Base-by-base conservation (phyloP, 306 rosid genomes). In the Rosa lucieae region DNA sequence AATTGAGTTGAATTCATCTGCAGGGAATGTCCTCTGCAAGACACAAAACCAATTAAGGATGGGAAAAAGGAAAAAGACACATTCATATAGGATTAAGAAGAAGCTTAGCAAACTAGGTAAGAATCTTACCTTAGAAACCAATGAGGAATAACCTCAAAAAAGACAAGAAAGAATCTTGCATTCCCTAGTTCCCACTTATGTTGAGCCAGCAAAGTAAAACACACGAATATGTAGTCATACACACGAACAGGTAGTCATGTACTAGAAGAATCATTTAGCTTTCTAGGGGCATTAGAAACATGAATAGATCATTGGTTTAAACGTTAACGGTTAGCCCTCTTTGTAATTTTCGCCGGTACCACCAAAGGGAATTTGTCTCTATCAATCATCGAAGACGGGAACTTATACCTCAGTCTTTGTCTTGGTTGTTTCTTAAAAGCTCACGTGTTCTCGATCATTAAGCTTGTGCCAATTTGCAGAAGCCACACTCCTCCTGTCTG, bases 391-490 rank as follows among this genome's bases (percentile, higher is more conserved):
- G 49, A 9, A 56, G 17, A 37, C 32, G 59, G 44, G 43, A 59
- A 11, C 56, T 9, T 10, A 47, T 37, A 11, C 15, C 48, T 75
- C 14, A 12, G 70, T 23, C 55, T 23, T 5, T 43, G 42, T 43
- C 39, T 2, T 26, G 70, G 18, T 29, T 26, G 12, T 58, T 2
- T 14, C 20, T 63, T 63, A 76, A 23, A 63, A 62, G 46, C 2
- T 55, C 78, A 75, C 70, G 78, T 75, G 58, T 20, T 26, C 51
- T 32, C 37, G 37, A 32, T 59, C 37, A 67, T 32, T 49, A 48
- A 76, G 79, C 79, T 76, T 76, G 79, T 76, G 79, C 52, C 20
- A 63, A 21, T 13, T 21, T 53, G 7, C 61, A 43, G 69, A 78
- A 56, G 14, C 75, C 75, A 78, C 75, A 56, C 76, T 78, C 75